These are phyloP conservation scores for Ganoderma leucocontextum DNA, from an alignment of 1,284 basidiomycete genomes.

Conservation along the genomic window DNA sequence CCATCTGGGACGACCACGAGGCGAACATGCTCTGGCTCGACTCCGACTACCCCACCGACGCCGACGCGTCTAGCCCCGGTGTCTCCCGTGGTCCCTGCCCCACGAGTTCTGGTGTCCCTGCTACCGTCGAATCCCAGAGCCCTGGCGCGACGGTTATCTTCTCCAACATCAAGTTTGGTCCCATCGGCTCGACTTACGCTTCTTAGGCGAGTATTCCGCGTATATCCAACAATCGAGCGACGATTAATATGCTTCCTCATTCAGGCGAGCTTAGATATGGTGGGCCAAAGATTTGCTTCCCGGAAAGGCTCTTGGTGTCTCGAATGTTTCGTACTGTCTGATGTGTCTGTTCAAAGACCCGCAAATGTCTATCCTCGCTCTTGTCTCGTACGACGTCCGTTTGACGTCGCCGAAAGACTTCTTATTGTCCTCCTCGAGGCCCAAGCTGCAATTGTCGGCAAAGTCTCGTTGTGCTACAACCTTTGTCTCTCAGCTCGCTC, in stretches of 20 bases:
- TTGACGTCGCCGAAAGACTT: background rate
- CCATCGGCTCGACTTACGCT: slow-evolving; percentile 57
- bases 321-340: background rate
- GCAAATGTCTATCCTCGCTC: background rate
- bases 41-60: slow-evolving; percentile 57
- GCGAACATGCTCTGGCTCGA: slow-evolving; percentile 71
- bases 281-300: background rate
- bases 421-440: background rate
- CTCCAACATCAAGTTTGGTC: slow-evolving; percentile 66
- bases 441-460: background rate
- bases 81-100: slow-evolving; percentile 62
- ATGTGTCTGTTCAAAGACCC: background rate
- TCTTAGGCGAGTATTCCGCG: slow-evolving; percentile 19
- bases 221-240: background rate
- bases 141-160: slow-evolving; percentile 55
- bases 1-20: slow-evolving; percentile 64
- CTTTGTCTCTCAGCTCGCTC: too few relatives aligned
- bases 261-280: too few relatives aligned
- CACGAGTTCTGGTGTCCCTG: slow-evolving; percentile 55
- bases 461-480: too few relatives aligned
- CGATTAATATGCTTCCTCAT: background rate
- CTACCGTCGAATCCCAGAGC: slow-evolving; percentile 51
- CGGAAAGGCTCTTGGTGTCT: background rate
- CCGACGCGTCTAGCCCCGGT: slow-evolving; percentile 52
- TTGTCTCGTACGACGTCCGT: background rate